Evolutionary conservation across 2,329 filamentous ascomycete genomes (phyloP).

Genomic region (Whalleya microplaca): DNA sequence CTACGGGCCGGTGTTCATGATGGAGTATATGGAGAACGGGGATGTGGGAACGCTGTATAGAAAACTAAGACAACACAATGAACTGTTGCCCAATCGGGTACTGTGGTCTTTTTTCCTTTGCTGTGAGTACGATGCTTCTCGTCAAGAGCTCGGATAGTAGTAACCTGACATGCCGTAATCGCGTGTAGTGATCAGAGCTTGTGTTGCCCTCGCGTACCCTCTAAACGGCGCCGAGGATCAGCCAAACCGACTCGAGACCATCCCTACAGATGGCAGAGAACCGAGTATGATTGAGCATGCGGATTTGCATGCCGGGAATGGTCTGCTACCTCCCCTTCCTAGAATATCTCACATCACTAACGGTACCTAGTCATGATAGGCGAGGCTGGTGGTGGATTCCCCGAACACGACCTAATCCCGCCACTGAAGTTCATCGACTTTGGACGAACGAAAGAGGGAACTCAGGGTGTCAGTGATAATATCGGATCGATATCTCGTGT

Average conservation of each 20-base stretch:
- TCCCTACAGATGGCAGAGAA: conserved; percentile 8
- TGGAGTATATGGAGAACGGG: conserved; percentile 15
- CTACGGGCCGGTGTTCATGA: conserved; percentile 8
- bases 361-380: conserved; percentile 13
- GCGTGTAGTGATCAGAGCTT: conserved; percentile 20
- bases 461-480: conserved; percentile 4
- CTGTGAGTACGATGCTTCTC: conserved; percentile 4
- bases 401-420: conserved; percentile 11
- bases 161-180: too few relatives aligned
- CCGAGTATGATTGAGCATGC: conserved; percentile 11
- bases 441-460: conserved; percentile 2
- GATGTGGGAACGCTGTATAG: background rate
- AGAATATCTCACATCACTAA: background rate
- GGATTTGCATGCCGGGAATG: conserved; percentile 8
- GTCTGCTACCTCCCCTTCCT: background rate
- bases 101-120: conserved; percentile 19
- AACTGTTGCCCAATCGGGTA: conserved; percentile 11
- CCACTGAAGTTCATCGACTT: conserved; percentile 20
- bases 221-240: background rate
- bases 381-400: background rate
- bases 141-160: too few relatives aligned
- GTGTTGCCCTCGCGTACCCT: conserved; percentile 13
- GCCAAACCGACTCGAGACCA: conserved; percentile 8
- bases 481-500: conserved; percentile 7
- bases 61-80: conserved; percentile 1